Base-by-base conservation (phyloP, 75 land plant species). In the Sequoiadendron giganteum region DNA sequence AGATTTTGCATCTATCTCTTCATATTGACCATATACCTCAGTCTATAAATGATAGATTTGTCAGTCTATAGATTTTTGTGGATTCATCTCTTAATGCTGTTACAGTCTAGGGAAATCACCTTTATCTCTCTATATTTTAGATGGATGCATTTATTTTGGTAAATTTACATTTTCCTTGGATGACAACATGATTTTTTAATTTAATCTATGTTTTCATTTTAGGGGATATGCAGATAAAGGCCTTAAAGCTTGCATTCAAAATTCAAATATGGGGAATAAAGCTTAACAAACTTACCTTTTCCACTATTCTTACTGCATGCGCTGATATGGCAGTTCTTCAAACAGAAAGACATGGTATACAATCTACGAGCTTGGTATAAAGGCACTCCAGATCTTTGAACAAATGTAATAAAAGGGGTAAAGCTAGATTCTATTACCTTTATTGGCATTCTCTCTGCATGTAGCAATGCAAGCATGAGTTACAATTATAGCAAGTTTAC, bases 341-440 rank as follows among this genome's bases (percentile, higher is more conserved):
- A 19, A 18, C 28, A n/a, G 87, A 79, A 34, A 68, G 39, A 56
- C 89, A 21, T 75, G 42, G 43, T 88, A 83, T 83, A 34, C 79
- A 34, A 34, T 28, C 34, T 39, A 38, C 65, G 89, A 86, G 32
- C 85, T 54, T 54, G 84, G 88, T 52, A 55, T 28, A 47, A 32
- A 77, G 55, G 88, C 88, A 42, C 85, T 87, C 32, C 47, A 43
- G 1, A 52, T 77, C 39, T 79, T 87, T 45, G 8, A 30, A 30
- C 19, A 80, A 54, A 87, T 87, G 88, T 11, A 21, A 18, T 52
- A 30, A 28, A 87, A 43, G 85, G 84, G 65, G 25, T 87, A 16
- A 61, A 32, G 36, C 88, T 84, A 45, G 55, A 87, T 42, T 19
- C 58, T 42, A 30, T 87, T 30, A 79, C 85, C 34, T 87, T 45